These are phyloP conservation scores for Mycena latifolia DNA, from an alignment of 768 basidiomycete species.

Conservation along the genomic window DNA sequence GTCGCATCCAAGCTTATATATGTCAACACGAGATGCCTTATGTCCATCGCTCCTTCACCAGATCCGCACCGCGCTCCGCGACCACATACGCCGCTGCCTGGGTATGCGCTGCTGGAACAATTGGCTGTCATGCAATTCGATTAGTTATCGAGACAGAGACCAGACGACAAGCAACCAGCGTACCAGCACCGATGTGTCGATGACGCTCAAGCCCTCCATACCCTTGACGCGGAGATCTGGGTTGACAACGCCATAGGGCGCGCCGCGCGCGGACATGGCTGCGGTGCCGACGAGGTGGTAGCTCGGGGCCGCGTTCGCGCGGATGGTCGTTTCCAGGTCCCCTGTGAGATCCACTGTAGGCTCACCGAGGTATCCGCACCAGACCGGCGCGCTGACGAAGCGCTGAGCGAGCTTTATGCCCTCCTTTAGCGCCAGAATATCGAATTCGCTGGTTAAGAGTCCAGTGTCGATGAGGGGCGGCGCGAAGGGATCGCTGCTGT, in stretches of 20 bases:
- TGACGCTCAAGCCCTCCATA: conserved; percentile 24
- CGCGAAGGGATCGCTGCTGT: background rate
- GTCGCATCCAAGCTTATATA: too few relatives aligned
- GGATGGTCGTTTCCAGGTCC: background rate
- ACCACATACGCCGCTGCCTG: background rate
- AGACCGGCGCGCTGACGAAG: background rate
- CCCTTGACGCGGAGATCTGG: conserved; percentile 33
- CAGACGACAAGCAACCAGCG: too few relatives aligned
- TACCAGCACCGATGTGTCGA: conserved; percentile 34
- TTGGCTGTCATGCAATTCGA: background rate
- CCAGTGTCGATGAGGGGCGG: background rate
- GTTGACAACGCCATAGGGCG: conserved; percentile 28
- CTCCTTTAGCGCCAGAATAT: background rate
- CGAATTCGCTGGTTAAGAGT: background rate
- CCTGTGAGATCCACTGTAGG: background rate
- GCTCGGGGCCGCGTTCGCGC: background rate
- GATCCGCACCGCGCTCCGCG: background rate
- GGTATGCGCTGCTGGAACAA: background rate
- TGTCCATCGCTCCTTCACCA: background rate
- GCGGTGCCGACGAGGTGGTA: conserved; percentile 8
- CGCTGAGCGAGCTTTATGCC: background rate
- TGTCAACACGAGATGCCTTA: too few relatives aligned
- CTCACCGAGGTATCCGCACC: background rate
- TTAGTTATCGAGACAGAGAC: too few relatives aligned
- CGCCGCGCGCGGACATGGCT: conserved; percentile 4